These are phyloP conservation scores for Neoascochyta sp. DNA, from an alignment of 2,329 filamentous ascomycete species.

Conservation along the genomic window DNA sequence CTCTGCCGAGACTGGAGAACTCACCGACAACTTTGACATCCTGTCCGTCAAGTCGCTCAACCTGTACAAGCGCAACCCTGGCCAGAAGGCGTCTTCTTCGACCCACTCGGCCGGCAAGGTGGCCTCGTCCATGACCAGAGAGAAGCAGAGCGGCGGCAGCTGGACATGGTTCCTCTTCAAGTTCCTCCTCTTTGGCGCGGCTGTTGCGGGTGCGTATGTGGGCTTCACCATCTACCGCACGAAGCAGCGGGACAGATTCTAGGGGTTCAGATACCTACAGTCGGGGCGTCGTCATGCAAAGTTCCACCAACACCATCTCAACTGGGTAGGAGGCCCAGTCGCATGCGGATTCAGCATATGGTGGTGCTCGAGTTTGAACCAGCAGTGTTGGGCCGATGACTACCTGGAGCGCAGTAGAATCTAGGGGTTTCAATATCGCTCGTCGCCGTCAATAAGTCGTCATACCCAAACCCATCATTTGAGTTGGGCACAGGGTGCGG, in stretches of 20 bases:
- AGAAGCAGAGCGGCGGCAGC: slow-evolving; percentile 52
- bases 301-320: slow-evolving; percentile 7
- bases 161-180: slow-evolving; percentile 78
- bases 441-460: too few species aligned
- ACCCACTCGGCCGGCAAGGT: slow-evolving; percentile 15
- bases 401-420: slow-evolving; percentile 1
- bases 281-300: not conserved
- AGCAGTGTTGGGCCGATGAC: slow-evolving; percentile 3
- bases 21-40: slow-evolving; percentile 97
- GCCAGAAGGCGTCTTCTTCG: slow-evolving; percentile 14
- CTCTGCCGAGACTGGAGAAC: slow-evolving; percentile 86
- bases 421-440: too few species aligned
- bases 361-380: slow-evolving; percentile 2
- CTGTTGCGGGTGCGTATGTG: slow-evolving; percentile 71
- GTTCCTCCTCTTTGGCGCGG: slow-evolving; percentile 69
- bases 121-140: slow-evolving; percentile 37
- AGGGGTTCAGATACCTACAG: slow-evolving; percentile 10
- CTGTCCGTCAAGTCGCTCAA: slow-evolving; percentile 82
- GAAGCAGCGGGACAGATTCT: slow-evolving; percentile 51
- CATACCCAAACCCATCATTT: slow-evolving; percentile 7
- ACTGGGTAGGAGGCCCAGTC: slow-evolving; percentile 1
- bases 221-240: slow-evolving; percentile 81
- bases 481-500: slow-evolving; percentile 6
- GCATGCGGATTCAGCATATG: slow-evolving; percentile 4
- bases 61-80: slow-evolving; percentile 62